A percentile compares a stretch with the other conserved stretches of the same genome.
Conservation (phyloP, 2,329 filamentous ascomycete genomes). For the Teratosphaeria destructans region DNA sequence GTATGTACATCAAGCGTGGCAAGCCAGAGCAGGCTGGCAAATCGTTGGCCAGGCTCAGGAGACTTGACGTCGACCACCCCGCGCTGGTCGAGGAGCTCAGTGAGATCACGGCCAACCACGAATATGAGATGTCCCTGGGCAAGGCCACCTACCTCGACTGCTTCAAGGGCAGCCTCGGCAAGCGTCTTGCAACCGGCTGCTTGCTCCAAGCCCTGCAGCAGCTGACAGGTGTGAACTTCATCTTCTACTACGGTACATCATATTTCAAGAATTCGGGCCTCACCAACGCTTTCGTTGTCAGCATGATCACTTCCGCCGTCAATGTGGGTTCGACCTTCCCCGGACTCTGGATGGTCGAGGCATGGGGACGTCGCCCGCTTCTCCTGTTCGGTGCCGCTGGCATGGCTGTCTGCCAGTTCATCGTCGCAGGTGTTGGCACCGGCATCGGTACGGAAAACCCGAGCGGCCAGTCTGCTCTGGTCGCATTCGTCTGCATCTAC, state of each 20-base stretch:
- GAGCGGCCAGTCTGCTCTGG: conserved; percentile 25
- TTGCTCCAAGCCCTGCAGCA: conserved; percentile 70
- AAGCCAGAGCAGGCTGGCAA: conserved; percentile 23
- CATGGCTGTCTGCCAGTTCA: conserved; percentile 50
- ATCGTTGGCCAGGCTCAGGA: conserved; percentile 50
- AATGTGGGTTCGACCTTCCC: conserved; percentile 68
- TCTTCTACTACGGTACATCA: conserved; percentile 63
- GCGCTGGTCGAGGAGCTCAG: conserved; percentile 53
- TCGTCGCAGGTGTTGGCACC: conserved; percentile 45
- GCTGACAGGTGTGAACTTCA: conserved; percentile 55
- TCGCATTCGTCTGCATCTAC: conserved; percentile 28
- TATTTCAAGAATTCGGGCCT: conserved; percentile 46
- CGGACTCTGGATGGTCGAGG: conserved; percentile 57
- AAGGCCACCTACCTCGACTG: conserved; percentile 53
- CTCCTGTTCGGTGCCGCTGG: conserved; percentile 64
- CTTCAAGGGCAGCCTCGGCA: conserved; percentile 53
- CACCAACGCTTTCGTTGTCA: conserved; percentile 23
- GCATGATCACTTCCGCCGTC: conserved; percentile 55
- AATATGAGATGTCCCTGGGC: conserved; percentile 62
- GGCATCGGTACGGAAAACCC: conserved; percentile 31
- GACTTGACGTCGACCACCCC: conserved; percentile 58
- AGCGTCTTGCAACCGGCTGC: conserved; percentile 63
- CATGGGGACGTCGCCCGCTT: conserved; percentile 63
- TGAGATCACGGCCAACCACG: conserved; percentile 82
- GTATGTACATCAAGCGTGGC: conserved; percentile 26